Percentiles rank a stretch among this genome's conserved stretches.
These are phyloP conservation scores for Coemansia sp. DNA, from an alignment of 192 early-diverging fungal genomes.

Conservation along the genomic window DNA sequence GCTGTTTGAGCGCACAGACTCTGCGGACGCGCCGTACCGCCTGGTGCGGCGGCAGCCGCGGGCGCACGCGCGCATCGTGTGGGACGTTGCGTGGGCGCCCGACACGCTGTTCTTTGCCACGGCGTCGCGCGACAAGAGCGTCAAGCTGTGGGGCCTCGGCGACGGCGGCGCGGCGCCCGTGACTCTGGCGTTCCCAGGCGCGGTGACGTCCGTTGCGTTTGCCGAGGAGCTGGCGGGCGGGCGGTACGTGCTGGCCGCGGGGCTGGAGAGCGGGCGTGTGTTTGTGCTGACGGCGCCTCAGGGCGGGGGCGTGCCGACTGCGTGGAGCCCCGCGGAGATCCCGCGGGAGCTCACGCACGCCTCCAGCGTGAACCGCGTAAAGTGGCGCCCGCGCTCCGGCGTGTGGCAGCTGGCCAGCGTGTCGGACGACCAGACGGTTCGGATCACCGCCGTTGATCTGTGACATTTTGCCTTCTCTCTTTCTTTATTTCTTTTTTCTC, in stretches of 20 bases:
- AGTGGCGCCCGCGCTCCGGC: slow-evolving; percentile 58
- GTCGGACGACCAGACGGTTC: slow-evolving; percentile 72
- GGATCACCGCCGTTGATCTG: slow-evolving; percentile 55
- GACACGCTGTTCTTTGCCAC: slow-evolving; percentile 85
- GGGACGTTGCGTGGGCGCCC: slow-evolving; percentile 82
- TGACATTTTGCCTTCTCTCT: neutral
- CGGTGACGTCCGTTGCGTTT: slow-evolving; percentile 86
- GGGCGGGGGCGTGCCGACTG: slow-evolving; percentile 18
- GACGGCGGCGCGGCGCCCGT: slow-evolving; percentile 38
- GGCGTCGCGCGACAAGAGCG: slow-evolving; percentile 87
- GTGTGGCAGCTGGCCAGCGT: slow-evolving; percentile 63
- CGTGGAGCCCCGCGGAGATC: slow-evolving; percentile 50
- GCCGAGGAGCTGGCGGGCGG: slow-evolving; percentile 39
- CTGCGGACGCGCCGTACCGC: slow-evolving; percentile 52
- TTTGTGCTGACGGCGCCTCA: slow-evolving; percentile 55
- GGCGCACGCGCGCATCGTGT: slow-evolving; percentile 92
- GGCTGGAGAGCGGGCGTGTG: slow-evolving; percentile 79
- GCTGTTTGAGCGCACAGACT: slow-evolving; percentile 60
- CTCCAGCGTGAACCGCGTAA: slow-evolving; percentile 58
- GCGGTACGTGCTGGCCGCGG: slow-evolving; percentile 55
- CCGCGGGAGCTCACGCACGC: slow-evolving; percentile 55
- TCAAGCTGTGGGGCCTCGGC: slow-evolving; percentile 71
- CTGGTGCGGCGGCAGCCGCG: slow-evolving; percentile 58
- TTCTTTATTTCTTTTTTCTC: slow-evolving; percentile 1
- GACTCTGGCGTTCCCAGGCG: slow-evolving; percentile 70